Evolutionary conservation across 768 basidiomycete genomes (phyloP), one percentile per base, ranked within the genome.

Genomic region (Collybiopsis confluens): DNA sequence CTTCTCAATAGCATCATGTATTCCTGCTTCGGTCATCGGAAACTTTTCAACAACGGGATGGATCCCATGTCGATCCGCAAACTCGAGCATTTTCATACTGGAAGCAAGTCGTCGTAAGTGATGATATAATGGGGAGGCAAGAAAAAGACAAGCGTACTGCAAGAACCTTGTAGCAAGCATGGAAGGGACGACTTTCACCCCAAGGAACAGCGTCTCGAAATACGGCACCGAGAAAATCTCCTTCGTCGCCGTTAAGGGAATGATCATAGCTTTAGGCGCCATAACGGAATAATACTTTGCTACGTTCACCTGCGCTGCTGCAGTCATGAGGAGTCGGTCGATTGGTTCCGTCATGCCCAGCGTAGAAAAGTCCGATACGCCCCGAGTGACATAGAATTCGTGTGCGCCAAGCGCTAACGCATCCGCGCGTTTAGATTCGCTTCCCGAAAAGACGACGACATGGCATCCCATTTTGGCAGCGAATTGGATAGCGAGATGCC

Each of bases 401-500:
- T 50, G 59, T 1, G 69, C 70, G 5, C 69, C 69, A 0, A 70
- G 59, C 24, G 47, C 48, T 50, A 27, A 55, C 16, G 70, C 68
- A 20, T 70, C 70, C 8, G 63, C 59, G 26, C 20, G 61, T 49
- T 70, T 72, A 20, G 21, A 47, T 6, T 72, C 65, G 1, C 68
- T 62, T n/a, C 63, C 40, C 15, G 69, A 70, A 21, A 71, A 66
- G 6, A 67, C 69, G 53, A 70, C 65, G 4, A 70, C 50, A 8
- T 71, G 66, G 30, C 69, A 70, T 15, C 69, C 69, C 70, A 72
- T 70, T 59, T 52, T 52, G 11, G 18, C 24, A 3, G 70, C 68
- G 40, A 70, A 71, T 51, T 70, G 70, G 28, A 70, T 66, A 5
- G 65, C 68, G 36, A 70, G 68, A 40, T 70, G 69, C 6, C 69